A percentile compares a stretch with the other conserved stretches of the same genome.
Conservation (phyloP, 805 yeast species). For the Zygoascus biomembranicola region DNA sequence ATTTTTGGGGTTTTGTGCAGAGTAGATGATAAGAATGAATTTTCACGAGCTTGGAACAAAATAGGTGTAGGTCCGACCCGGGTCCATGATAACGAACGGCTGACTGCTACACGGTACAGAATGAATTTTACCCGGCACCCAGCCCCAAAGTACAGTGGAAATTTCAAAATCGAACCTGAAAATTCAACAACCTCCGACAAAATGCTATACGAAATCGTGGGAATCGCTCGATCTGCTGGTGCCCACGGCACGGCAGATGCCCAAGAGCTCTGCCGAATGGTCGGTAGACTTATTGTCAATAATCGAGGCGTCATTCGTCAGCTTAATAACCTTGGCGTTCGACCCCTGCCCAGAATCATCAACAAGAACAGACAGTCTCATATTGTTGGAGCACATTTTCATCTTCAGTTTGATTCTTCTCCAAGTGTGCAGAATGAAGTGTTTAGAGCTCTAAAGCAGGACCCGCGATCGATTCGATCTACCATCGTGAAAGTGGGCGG, state of each 20-base stretch:
- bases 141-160: no score
- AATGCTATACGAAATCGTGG: slow-evolving; percentile 87
- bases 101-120: not conserved
- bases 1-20: not conserved
- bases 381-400: slow-evolving; percentile 82
- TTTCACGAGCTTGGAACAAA: not conserved
- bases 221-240: slow-evolving; percentile 71
- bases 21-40: not conserved
- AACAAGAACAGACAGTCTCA: slow-evolving; percentile 82
- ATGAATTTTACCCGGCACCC: not conserved
- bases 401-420: slow-evolving; percentile 80
- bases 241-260: slow-evolving; percentile 52
- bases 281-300: slow-evolving; percentile 73
- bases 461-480: slow-evolving; percentile 85
- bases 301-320: slow-evolving; percentile 93
- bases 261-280: slow-evolving; percentile 53
- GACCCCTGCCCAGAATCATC: slow-evolving; percentile 70
- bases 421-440: slow-evolving; percentile 82
- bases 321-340: slow-evolving; percentile 69
- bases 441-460: slow-evolving; percentile 67
- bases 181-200: not conserved
- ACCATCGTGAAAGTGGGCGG: slow-evolving; percentile 47
- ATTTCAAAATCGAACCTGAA: not conserved
- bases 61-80: not conserved
- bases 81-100: not conserved